Evolutionary conservation across 805 yeast genomes (phyloP), one percentile per base, ranked within the genome.

Genomic region (Monosporozyma solicola): DNA sequence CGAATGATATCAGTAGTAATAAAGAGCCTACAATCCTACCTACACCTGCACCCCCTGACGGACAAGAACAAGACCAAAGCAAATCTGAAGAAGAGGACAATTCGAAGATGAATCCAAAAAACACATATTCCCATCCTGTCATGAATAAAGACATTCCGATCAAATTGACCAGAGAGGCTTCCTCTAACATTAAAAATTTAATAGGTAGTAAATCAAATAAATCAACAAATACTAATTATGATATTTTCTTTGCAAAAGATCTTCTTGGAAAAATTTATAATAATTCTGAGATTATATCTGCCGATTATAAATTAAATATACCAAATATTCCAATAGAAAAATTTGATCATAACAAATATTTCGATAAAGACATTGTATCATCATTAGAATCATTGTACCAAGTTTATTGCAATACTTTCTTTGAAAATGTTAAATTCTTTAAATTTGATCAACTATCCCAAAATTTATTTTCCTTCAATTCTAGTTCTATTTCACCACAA

Each of bases 361-460:
- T 66, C 11, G 87, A 83, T 55, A 63, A 63, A 22, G 88, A 83
- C 59, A 76, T 80, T 37, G 82, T 83, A 3, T 81, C 79, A 20
- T 82, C 87, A 0, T 70, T 88, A 48, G 77, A 75, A 53, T 80
- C 83, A 3, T 65, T 83, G 20, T 87, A 87, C 69, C 77, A 75
- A 54, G 75, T 82, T 8, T 84, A 85, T 63, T 84, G 89, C 61
- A 77, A 78, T 41, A 67, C 82, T 5, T 67, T 86, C 33, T 81
- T 85, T 55, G 88, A 85, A 56, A 75, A 80, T 49, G 69, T 88
- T 53, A 73, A 91, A 56, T 83, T 74, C 61, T 77, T 87, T 81
- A 86, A 84, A 53, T 66, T 84, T 54, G 80, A 79, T 54, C 79
- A 79, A 60, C 68, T 89, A 35, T 76, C 82, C 51, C 70, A 76